Conservation (phyloP, 495 filamentous ascomycete species). For the Cairneyella variabilis region DNA sequence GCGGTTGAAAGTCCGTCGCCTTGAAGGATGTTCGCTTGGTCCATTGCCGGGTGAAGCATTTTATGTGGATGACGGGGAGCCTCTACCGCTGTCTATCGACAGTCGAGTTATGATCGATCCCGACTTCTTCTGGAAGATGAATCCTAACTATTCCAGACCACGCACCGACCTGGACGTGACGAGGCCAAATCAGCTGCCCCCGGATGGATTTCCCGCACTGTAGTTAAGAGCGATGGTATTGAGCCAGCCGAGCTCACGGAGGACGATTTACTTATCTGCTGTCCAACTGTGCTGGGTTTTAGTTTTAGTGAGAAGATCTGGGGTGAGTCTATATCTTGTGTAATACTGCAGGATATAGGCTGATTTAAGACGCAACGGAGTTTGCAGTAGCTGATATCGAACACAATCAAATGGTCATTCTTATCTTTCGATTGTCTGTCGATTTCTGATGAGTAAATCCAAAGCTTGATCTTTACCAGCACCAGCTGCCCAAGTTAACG, state of each 20-base stretch:
- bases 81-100: constrained; percentile 7
- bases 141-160: constrained; percentile 18
- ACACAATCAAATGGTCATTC: too few relatives aligned
- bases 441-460: too few relatives aligned
- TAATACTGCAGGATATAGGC: too few relatives aligned
- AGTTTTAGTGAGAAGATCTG: neutral
- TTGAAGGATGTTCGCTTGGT: neutral
- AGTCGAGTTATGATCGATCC: constrained; percentile 20
- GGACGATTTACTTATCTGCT: neutral
- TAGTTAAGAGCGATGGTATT: neutral
- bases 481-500: too few relatives aligned
- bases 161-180: neutral
- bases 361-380: too few relatives aligned
- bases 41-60: constrained; percentile 10
- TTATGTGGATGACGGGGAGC: constrained; percentile 3
- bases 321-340: too few relatives aligned
- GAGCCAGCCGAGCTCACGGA: neutral
- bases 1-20: constrained; percentile 7
- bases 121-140: constrained; percentile 20
- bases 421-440: too few relatives aligned
- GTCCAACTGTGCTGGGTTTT: neutral
- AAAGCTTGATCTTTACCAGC: too few relatives aligned
- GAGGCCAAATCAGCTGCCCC: neutral
- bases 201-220: neutral
- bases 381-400: too few relatives aligned